phyloP scores from a whole-genome alignment of 345 rosid species.

The Sonneratia alba region DNA sequence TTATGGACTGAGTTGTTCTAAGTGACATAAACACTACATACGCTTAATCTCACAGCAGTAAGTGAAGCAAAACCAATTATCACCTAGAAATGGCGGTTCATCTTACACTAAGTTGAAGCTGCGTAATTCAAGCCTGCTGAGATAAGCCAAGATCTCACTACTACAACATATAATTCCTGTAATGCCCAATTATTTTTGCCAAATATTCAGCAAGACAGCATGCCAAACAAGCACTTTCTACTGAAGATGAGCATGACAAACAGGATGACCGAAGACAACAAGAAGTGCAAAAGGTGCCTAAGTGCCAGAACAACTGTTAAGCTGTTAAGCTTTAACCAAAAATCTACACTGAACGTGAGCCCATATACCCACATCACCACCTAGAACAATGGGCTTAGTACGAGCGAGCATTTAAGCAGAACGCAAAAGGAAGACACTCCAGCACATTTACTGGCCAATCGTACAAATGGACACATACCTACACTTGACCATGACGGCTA shows the following conservation, averaged over 20 bases:
- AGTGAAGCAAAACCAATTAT: background rate
- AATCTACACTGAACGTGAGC: background rate
- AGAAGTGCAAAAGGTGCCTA: background rate
- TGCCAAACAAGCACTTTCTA: background rate
- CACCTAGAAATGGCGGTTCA: background rate
- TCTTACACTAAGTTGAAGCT: background rate
- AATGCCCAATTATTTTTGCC: background rate
- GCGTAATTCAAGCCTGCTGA: background rate
- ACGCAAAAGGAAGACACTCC: background rate
- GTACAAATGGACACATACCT: background rate
- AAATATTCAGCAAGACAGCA: background rate
- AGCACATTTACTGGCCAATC: background rate
- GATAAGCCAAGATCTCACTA: background rate
- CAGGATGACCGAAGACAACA: no score
- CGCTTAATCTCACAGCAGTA: background rate
- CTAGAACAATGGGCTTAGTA: background rate
- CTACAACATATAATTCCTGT: background rate
- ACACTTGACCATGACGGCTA: constrained; percentile 55
- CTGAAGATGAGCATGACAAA: no score
- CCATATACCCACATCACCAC: background rate
- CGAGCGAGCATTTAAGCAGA: background rate
- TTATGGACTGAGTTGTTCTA: background rate
- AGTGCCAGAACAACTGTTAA: background rate
- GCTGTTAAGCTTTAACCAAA: background rate
- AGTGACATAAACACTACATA: background rate